A percentile compares a stretch with the other conserved stretches of the same genome.
phyloP scores from a whole-genome alignment of 1,139 yeast species.

The Hemisphaericaspora xylanilytica region DNA sequence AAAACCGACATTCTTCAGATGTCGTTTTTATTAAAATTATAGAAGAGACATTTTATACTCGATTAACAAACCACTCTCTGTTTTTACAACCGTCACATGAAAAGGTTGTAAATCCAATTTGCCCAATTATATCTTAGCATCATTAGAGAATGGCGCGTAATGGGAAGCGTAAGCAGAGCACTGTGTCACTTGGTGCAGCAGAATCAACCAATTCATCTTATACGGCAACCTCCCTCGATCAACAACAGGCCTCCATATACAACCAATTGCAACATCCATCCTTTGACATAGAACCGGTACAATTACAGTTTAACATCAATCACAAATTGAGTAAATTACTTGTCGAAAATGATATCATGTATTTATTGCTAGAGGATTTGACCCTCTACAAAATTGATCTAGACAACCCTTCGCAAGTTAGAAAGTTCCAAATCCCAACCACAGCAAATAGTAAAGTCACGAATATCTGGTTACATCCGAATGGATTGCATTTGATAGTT shows the following conservation, averaged over 20 bases:
- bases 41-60: no score
- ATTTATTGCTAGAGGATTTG: conserved; percentile 24
- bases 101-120: no score
- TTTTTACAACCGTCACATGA: no score
- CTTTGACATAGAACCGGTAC: conserved; percentile 42
- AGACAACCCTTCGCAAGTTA: conserved; percentile 36
- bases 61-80: no score
- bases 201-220: conserved; percentile 9
- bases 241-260: conserved; percentile 13
- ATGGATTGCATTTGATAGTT: conserved; percentile 35
- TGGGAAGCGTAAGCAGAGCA: background rate
- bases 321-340: conserved; percentile 24
- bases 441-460: conserved; percentile 17
- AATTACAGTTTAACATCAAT: conserved; percentile 39
- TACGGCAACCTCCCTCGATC: conserved; percentile 14
- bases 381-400: conserved; percentile 32
- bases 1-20: no score
- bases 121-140: no score
- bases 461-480: conserved; percentile 40
- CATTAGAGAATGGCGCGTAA: background rate
- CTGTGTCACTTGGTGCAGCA: background rate
- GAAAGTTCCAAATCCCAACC: conserved; percentile 25
- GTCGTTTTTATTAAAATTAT: no score
- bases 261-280: conserved; percentile 21
- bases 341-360: conserved; percentile 38